Evolutionary conservation across 441 rosid species (phyloP).

Genomic region (Viola pubescens): DNA sequence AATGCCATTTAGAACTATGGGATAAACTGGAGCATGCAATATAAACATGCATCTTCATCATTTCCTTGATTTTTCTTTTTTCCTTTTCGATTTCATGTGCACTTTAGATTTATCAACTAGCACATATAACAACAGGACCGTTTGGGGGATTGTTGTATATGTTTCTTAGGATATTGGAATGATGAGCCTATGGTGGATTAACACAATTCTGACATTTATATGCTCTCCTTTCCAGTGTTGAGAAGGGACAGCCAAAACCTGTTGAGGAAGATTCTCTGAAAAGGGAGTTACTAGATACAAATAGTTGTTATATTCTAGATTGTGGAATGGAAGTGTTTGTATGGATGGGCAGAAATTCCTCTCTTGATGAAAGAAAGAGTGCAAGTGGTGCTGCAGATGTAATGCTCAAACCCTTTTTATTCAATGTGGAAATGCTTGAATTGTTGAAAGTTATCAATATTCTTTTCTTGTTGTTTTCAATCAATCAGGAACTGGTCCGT

Average conservation of each 20-base stretch:
- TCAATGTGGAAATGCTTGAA: slow-evolving; percentile 13
- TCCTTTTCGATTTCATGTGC: no score
- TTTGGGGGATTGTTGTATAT: no score
- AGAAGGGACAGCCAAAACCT: slow-evolving; percentile 64
- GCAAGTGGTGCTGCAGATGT: slow-evolving; percentile 86
- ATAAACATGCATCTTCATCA: no score
- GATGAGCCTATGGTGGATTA: neutral
- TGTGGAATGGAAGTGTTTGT: slow-evolving; percentile 77
- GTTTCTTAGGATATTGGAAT: neutral
- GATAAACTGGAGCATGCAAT: no score
- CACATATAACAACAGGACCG: no score
- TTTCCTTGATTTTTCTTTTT: no score
- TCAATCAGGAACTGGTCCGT: slow-evolving; percentile 52
- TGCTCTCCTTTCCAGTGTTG: slow-evolving; percentile 53
- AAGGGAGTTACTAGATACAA: slow-evolving; percentile 67
- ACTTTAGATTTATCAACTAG: no score
- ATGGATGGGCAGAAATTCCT: slow-evolving; percentile 82
- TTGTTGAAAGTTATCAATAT: slow-evolving; percentile 15
- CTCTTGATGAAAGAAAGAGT: slow-evolving; percentile 77
- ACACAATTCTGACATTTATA: slow-evolving; percentile 19
- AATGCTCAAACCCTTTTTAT: slow-evolving; percentile 18
- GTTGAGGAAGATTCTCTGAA: slow-evolving; percentile 61
- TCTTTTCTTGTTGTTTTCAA: slow-evolving; percentile 16
- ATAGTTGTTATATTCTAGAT: slow-evolving; percentile 75
- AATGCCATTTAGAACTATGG: no score